phyloP scores from a whole-genome alignment of 768 basidiomycete genomes.

The Leccinum broughii region DNA sequence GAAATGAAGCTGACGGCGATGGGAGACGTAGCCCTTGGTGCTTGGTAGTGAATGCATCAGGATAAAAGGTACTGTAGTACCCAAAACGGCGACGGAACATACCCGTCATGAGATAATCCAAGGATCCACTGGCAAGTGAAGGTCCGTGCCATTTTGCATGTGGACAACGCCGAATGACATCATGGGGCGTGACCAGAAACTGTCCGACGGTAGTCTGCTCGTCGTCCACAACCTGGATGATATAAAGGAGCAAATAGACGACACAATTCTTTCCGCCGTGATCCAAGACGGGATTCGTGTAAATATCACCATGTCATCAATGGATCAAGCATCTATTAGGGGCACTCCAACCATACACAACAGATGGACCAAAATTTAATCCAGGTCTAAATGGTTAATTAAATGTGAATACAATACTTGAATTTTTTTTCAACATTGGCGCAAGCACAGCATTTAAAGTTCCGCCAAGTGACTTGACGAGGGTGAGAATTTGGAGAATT shows the following conservation, averaged over 20 bases:
- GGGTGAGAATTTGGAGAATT: no score
- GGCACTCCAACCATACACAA: no score
- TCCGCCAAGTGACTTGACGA: no score
- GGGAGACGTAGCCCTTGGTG: conserved; percentile 18
- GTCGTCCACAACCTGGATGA: conserved; percentile 10
- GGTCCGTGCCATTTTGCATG: conserved; percentile 16
- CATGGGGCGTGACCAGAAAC: conserved; percentile 8
- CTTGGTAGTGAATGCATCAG: not conserved
- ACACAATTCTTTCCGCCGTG: conserved; percentile 24
- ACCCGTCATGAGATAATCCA: conserved; percentile 11
- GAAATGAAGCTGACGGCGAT: conserved; percentile 21
- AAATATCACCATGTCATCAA: no score
- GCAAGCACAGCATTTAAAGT: no score
- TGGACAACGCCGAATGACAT: conserved; percentile 22
- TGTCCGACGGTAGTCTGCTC: not conserved
- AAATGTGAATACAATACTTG: no score
- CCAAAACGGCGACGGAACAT: not conserved
- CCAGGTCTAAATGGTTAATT: no score
- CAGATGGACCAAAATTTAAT: no score
- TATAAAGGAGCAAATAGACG: conserved; percentile 19
- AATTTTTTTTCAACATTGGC: no score
- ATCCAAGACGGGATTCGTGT: conserved; percentile 12
- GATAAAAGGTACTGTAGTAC: not conserved
- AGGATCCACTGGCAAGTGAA: conserved; percentile 15
- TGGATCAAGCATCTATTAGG: no score